Evolutionary conservation across 1,284 basidiomycete species (phyloP), one percentile per base, ranked within the genome.

Genomic region (Marasmius fiardii): DNA sequence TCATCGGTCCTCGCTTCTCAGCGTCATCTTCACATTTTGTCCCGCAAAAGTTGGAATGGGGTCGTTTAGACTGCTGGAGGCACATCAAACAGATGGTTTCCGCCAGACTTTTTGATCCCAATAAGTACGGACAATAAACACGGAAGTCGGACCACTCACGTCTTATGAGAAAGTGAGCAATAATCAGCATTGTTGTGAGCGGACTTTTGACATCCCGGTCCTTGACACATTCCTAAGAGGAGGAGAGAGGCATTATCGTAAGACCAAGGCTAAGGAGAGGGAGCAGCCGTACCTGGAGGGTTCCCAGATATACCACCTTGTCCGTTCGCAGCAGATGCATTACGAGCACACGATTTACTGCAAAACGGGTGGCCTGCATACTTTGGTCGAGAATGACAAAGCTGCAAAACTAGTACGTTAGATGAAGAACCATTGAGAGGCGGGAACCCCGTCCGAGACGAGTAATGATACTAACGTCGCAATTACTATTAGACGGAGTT

Each of bases 71-170:
- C 8, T 72, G 71, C 60, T 78, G 75, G 21, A 77, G 72, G 63
- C 84, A 86, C 68, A 81, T 71, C 33, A 86, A 63, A 62, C 84
- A 86, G 26, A 80, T 68, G 21, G 72, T 79, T 65, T 80, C 80
- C 51, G 67, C 73, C 23, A 78, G 64, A 4, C 76, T 79, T 51
- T 14, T n/a, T n/a, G n/a, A n/a, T n/a, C n/a, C n/a, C n/a, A n/a
- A n/a, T n/a, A 28, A 31, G 12, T 43, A 31, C 41, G 43, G n/a
- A 16, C 39, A 59, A 23, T 52, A 55, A 43, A 26, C 21, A 20
- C 26, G 47, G 20, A 26, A 34, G 45, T n/a, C 39, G 20, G 20
- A n/a, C n/a, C n/a, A 63, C 71, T 39, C 59, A 81, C 80, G 68
- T 75, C 64, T 78, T 79, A 61, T 82, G 80, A 28, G 71, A 71